Base-by-base conservation (phyloP, 225 moss, liverwort and hornwort species). In the Thuidium tamariscinum region DNA sequence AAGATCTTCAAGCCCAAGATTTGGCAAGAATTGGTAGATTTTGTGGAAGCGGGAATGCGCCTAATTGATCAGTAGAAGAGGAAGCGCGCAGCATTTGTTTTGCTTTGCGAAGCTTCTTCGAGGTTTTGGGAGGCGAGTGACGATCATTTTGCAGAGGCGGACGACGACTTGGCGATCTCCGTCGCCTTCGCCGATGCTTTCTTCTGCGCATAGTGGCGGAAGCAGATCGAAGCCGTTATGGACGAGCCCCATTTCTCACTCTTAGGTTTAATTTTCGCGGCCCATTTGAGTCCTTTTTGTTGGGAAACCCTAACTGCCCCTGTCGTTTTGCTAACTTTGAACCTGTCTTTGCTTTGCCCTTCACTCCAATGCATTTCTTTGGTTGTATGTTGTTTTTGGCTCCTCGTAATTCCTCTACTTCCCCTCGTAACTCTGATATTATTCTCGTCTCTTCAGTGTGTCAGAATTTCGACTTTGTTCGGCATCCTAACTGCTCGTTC, bases 281-380 rank as follows among this genome's bases (percentile, higher is more conserved):
- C 36, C 59, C 21, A 13, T 42, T 22, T 29, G 34, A 36, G 41
- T 59, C 48, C 30, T 42, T 77, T 73, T 29, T 16, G 29, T 60
- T 57, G 62, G 18, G 56, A 71, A 86, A 89, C 86, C 84, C 89
- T 83, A 89, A 89, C 86, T 89, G 86, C 86, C 86, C 55, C 55
- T 65, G 52, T 21, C 37, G 70, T 62, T 59, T 9, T 83, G 55
- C 86, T 68, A 76, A 19, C 60, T 65, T 57, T 66, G 37, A 30
- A 56, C 80, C 65, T 84, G 67, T 83, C 61, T 64, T 71, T 62
- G 79, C 55, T 60, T 29, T 41, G 27, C 26, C 42, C 37, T 41
- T 61, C 12, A 69, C 42, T 59, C 20, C 13, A 30, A 32, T 85
- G 85, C 68, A 56, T 69, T 68, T 56, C 16, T 14, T 12, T 42